Conservation (phyloP, 2,329 filamentous ascomycete genomes). For the Aureobasidium vineae region DNA sequence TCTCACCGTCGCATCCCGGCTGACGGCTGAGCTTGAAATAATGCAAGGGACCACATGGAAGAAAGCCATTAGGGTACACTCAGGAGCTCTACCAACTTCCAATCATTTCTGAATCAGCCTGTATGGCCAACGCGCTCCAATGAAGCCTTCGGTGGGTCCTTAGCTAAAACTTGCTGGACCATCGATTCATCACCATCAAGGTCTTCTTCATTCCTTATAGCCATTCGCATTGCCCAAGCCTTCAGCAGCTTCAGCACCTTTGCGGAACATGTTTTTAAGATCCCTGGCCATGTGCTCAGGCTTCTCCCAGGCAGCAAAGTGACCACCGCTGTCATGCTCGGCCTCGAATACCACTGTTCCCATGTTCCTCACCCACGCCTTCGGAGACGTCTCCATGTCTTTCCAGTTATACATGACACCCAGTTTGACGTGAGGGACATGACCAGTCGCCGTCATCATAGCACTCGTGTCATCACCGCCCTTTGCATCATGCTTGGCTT, state of each 20-base stretch:
- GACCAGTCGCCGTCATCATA: background rate
- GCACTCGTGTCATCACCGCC: slow-evolving; percentile 33
- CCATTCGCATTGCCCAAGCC: background rate
- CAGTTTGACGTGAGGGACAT: slow-evolving; percentile 49
- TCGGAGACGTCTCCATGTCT: slow-evolving; percentile 57
- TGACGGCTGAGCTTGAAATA: background rate
- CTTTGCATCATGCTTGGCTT: slow-evolving; percentile 52
- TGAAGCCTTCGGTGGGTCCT: background rate
- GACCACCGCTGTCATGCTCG: slow-evolving; percentile 52
- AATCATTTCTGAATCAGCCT: background rate
- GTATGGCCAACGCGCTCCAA: background rate
- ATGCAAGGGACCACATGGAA: background rate
- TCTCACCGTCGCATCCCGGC: background rate
- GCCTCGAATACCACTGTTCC: slow-evolving; percentile 59
- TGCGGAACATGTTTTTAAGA: slow-evolving; percentile 54
- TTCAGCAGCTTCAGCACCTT: background rate
- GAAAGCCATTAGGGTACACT: background rate
- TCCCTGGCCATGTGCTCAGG: slow-evolving; percentile 54
- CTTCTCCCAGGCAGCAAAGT: slow-evolving; percentile 59
- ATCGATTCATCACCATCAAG: background rate
- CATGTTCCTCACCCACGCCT: slow-evolving; percentile 56
- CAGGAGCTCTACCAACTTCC: background rate
- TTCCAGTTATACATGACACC: slow-evolving; percentile 58
- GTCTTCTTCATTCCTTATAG: background rate
- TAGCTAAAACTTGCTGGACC: background rate